Evolutionary conservation across 352 stramenopile genomes (phyloP).

Genomic region (Albugo laibachii): DNA sequence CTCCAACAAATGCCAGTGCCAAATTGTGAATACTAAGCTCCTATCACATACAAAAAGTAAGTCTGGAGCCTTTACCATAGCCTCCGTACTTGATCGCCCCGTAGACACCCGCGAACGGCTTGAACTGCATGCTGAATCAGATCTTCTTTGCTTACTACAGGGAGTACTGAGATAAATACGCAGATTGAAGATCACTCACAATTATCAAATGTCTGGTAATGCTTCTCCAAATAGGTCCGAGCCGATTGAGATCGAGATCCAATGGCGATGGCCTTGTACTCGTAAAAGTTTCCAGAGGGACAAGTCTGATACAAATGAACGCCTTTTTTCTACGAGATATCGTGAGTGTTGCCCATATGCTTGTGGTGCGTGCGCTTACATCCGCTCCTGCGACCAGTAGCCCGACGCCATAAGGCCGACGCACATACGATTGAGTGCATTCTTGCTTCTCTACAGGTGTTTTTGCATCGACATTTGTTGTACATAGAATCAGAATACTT

Average conservation of each 20-base stretch:
- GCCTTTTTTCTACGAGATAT: conserved; percentile 76
- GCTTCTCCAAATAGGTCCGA: conserved; percentile 98
- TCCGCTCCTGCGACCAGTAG: conserved; percentile 87
- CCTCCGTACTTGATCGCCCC: conserved; percentile 57
- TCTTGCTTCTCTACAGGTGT: conserved; percentile 84
- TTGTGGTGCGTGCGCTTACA: conserved; percentile 24
- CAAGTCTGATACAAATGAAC: conserved; percentile 98
- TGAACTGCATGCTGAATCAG: conserved; percentile 97
- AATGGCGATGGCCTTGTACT: conserved; percentile 97
- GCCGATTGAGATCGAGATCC: conserved; percentile 91
- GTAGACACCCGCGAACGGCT: conserved; percentile 89
- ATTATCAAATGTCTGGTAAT: conserved; percentile 87
- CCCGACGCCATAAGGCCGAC: conserved; percentile 95
- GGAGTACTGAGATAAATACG: not conserved
- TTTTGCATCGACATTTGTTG: not conserved
- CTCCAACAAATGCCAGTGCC: conserved; percentile 87
- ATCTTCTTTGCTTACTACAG: conserved; percentile 79
- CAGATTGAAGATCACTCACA: conserved; percentile 17
- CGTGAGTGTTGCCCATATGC: not conserved
- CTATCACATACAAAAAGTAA: conserved; percentile 5
- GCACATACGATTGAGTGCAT: conserved; percentile 98
- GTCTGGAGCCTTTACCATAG: not conserved
- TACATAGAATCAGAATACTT: conserved; percentile 1
- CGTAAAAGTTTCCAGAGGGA: conserved; percentile 96
- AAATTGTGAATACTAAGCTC: conserved; percentile 89